These are phyloP conservation scores for Aspergillus awamori DNA, from an alignment of 2,329 filamentous ascomycete species.

Conservation along the genomic window DNA sequence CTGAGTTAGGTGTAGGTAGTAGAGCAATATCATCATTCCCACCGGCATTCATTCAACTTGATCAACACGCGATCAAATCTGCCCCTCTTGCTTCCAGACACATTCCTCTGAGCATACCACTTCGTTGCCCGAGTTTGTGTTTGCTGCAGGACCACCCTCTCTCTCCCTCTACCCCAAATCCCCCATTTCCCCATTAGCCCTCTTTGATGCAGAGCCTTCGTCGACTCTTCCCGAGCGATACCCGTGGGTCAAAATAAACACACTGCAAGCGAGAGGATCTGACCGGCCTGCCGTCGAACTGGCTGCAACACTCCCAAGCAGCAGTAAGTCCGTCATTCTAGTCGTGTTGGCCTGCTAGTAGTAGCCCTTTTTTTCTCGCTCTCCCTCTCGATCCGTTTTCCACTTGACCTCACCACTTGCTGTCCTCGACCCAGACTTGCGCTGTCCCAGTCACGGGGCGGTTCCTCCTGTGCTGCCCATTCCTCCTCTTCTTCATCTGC, in stretches of 20 bases:
- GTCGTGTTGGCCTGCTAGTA: background rate
- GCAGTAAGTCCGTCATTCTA: background rate
- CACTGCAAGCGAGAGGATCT: slow-evolving; percentile 26
- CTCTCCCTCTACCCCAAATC: background rate
- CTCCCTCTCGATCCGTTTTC: slow-evolving; percentile 10
- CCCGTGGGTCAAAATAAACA: slow-evolving; percentile 43
- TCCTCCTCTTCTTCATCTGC: slow-evolving; percentile 22
- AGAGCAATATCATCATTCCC: background rate
- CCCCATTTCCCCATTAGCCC: background rate
- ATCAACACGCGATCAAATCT: background rate
- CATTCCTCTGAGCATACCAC: background rate
- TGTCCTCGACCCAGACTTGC: slow-evolving; percentile 18
- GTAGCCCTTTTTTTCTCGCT: background rate
- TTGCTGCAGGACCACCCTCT: background rate
- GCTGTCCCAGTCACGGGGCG: slow-evolving; percentile 22
- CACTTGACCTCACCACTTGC: slow-evolving; percentile 17
- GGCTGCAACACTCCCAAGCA: slow-evolving; percentile 2
- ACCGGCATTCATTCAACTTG: background rate
- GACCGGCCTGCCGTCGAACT: slow-evolving; percentile 12
- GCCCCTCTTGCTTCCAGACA: slow-evolving; percentile 5
- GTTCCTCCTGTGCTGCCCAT: slow-evolving; percentile 9
- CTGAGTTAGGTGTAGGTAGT: background rate
- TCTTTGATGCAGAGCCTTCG: background rate
- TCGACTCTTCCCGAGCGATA: slow-evolving; percentile 12
- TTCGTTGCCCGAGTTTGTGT: background rate